Evolutionary conservation across 2,329 filamentous ascomycete species (phyloP), one percentile per base, ranked within the genome.

Genomic region (Aspergillus vadensis): DNA sequence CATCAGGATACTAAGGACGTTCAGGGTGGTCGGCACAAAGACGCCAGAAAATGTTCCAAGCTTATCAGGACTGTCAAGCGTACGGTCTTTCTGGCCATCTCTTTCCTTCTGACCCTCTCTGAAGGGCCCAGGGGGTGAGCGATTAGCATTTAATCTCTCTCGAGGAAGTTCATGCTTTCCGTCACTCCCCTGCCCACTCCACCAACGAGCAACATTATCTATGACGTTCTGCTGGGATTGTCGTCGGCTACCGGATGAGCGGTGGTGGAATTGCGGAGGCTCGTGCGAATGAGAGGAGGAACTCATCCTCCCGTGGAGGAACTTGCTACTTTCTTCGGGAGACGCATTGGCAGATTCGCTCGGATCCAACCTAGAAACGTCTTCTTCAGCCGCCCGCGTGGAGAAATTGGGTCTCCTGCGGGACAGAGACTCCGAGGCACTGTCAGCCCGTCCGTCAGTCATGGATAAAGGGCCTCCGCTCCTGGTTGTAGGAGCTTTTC

Each of bases 1-100:
- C 91, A 96, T 96, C 63, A 96, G 84, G 76, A 96, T 96, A 69
- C 91, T 94, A 66, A 96, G 79, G 44, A 96, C 92, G 75, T 95
- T 96, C 66, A 96, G 81, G 63, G 89, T 93, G n/a, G 92, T 92
- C 1, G 92, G 92, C 15, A 96, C 90, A 74, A 92, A 96, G 51
- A 96, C 90, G 7, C 90, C 90, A 4, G 88, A 91, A 66, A 92
- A 86, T 8, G 87, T 88, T 39, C 90, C 90, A 59, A 96, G 82
- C 77, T 95, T 95, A 67, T 83, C 78, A 15, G 73, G 76, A 54
- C 64, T 66, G 48, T 74, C 72, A 19, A 61, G 58, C 21, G 67
- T 54, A 36, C 69, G 70, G 59, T 64, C 27, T 39, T 70, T 70
- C 50, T 71, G 67, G 21, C 61, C 62, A 59, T 60, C 58, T 56